Base-by-base conservation (phyloP, 805 yeast genomes). In the Tetrapisispora arboricola region DNA sequence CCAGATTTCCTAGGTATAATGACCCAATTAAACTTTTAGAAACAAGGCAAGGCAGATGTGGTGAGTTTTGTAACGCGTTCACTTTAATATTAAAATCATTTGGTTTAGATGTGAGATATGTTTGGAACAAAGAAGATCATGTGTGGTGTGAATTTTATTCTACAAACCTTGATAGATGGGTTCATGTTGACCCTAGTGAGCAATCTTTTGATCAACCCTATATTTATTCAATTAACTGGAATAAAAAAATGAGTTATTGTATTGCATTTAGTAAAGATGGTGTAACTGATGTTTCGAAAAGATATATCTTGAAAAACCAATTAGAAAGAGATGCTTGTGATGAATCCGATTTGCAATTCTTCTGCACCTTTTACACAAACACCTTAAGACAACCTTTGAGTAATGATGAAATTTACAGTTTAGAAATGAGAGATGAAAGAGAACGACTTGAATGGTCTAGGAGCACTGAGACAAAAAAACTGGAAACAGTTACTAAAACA, bases 141-240 rank as follows among this genome's bases (percentile, higher is more conserved):
- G 96, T 85, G 1, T 90, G 97, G 97, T 82, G 94, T 52, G 97
- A 90, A 55, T 80, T 82, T 51, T 88, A 76, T 57, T 83, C 94
- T 1, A 58, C 51, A 0, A 53, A 63, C 17, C 65, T 74, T 47
- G 60, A 70, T 33, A 61, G 86, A 41, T 90, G 97, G 96, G 69
- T 88, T 16, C 97, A 90, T 59, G 65, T 84, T 15, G 97, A 88
- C 53, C 75, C 85, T 8, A 90, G 97, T 58, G 97, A 88, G 51
- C 80, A 76, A 36, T 78, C 88, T 0, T 86, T 70, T 61, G 94
- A 90, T 58, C 75, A 84, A 45, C 96, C 96, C 0, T 57, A 67
- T 18, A 64, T 87, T 13, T 88, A 88, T 54, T 73, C 80, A 36
- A 68, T 72, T 30, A 94, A 94, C 32, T 88, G 97, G 96, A 94